phyloP scores from a whole-genome alignment of 2,329 filamentous ascomycete genomes.

The Sclerotinia borealis region DNA sequence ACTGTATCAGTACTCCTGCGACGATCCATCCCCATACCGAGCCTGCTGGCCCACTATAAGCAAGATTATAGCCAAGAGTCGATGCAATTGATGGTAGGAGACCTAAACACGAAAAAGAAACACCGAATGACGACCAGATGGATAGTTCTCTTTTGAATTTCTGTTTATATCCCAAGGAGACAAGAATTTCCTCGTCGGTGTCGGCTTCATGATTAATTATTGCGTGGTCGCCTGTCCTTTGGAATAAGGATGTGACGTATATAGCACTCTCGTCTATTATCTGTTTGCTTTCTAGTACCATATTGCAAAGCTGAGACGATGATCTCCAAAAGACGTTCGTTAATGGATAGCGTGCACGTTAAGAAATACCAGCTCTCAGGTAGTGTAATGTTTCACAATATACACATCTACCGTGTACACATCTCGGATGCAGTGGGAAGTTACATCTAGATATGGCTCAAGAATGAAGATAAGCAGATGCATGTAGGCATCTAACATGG shows the following conservation, averaged over 20 bases:
- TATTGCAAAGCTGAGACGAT: neutral
- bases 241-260: slow-evolving; percentile 14
- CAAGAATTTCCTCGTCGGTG: slow-evolving; percentile 19
- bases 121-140: slow-evolving; percentile 33
- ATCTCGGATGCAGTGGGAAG: neutral
- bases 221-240: slow-evolving; percentile 11
- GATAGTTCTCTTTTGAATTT: slow-evolving; percentile 31
- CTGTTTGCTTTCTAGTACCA: neutral
- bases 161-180: slow-evolving; percentile 28
- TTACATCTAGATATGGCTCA: neutral
- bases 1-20: slow-evolving; percentile 59
- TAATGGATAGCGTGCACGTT: neutral
- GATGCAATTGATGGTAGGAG: slow-evolving; percentile 36
- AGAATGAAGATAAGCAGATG: neutral
- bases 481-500: neutral
- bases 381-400: neutral
- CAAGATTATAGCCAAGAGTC: slow-evolving; percentile 34
- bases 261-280: slow-evolving; percentile 10
- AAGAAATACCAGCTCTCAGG: neutral
- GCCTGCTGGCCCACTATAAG: slow-evolving; percentile 32
- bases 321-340: neutral
- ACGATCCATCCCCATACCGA: slow-evolving; percentile 60
- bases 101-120: slow-evolving; percentile 34
- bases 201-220: slow-evolving; percentile 10
- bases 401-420: neutral